These are phyloP conservation scores for Bromus sterilis DNA, from an alignment of 176 grass and related monocot genomes.

Conservation along the genomic window DNA sequence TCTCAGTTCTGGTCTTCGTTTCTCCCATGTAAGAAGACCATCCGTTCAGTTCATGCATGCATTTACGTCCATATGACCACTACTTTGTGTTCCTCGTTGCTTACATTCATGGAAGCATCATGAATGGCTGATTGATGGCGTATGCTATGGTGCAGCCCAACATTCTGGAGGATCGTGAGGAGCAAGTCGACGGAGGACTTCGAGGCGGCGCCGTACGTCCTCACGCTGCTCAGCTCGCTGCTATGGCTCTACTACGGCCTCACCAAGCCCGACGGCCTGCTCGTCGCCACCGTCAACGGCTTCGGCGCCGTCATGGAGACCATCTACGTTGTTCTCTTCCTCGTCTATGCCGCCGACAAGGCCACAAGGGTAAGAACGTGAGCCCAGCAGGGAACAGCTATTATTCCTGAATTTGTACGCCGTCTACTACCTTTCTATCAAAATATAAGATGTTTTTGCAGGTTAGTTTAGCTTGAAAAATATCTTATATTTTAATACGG, in stretches of 20 bases:
- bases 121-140: neutral
- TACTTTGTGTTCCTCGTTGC: too few species aligned
- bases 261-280: slow-evolving; percentile 58
- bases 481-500: too few species aligned
- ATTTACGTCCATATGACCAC: too few species aligned
- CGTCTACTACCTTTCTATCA: too few species aligned
- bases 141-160: slow-evolving; percentile 20
- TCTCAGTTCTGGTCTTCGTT: slow-evolving; percentile 60
- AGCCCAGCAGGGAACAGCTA: too few species aligned
- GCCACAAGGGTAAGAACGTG: slow-evolving; percentile 35
- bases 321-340: slow-evolving; percentile 49
- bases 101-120: neutral
- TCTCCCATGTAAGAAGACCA: slow-evolving; percentile 58
- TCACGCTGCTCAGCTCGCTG: slow-evolving; percentile 41
- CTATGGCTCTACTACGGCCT: slow-evolving; percentile 72
- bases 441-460: too few species aligned
- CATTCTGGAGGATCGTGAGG: slow-evolving; percentile 50
- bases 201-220: slow-evolving; percentile 38
- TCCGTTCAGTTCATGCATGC: neutral
- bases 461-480: too few species aligned
- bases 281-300: slow-evolving; percentile 58
- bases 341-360: slow-evolving; percentile 29
- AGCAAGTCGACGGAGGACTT: slow-evolving; percentile 49
- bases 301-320: slow-evolving; percentile 45
- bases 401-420: neutral